Evolutionary conservation across 345 rosid genomes (phyloP), one percentile per base, ranked within the genome.

Genomic region (Excoecaria agallocha): DNA sequence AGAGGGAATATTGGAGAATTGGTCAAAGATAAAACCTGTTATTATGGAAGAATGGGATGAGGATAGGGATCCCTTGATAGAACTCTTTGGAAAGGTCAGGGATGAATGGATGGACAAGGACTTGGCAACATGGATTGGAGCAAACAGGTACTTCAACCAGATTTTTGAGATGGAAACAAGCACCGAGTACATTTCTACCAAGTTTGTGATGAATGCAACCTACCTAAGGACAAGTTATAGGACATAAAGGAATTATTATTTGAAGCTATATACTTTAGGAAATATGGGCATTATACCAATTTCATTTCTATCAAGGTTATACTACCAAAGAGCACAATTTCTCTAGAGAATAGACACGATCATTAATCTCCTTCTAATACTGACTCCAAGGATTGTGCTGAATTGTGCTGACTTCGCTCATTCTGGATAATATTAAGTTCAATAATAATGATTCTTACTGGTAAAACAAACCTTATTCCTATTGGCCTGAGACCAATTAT

Each of bases 21-120:
- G 97, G 98, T 84, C 81, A 51, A 89, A 87, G 85, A 72, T 92
- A 76, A 94, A 91, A 74, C 93, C 94, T 41, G 82, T 89, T 25
- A 87, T 92, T 38, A 77, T 89, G 92, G 92, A 87, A 81, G 98
- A 87, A 82, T 91, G 95, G 94, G 85, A 71, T 48, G 97, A 94
- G 81, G 80, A 89, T 70, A 86, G 84, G 78, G 97, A 91, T 69
- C 83, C 48, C 63, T 71, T 94, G 46, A 60, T 94, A 2, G 89
- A 88, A 70, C 92, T 92, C 68, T 94, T 92, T 46, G 97, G 98
- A 15, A 88, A 87, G 78, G 87, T 94, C 82, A 86, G 95, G 81
- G 98, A 94, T 82, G 90, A 92, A 75, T 94, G 98, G 98, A 88
- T 94, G 49, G 88, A 85, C 39, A 80, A 74, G 15, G 97, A 91